Evolutionary conservation across 352 stramenopile species (phyloP).

Genomic region (Pythium diclinum): DNA sequence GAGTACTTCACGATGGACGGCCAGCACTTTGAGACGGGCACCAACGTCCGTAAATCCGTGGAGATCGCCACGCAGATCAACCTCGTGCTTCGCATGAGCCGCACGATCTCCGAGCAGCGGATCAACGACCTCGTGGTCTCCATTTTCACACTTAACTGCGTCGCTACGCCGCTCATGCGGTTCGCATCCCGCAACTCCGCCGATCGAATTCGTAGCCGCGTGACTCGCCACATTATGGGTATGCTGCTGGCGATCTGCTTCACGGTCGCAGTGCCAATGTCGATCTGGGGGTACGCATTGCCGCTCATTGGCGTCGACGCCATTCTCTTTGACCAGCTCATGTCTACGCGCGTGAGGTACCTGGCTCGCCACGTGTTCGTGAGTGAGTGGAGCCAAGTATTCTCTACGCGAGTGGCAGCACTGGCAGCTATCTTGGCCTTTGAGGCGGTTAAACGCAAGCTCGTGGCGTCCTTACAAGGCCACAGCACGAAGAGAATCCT

Average conservation of each 20-base stretch:
- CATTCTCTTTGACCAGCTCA: constrained; percentile 11
- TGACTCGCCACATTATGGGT: constrained; percentile 6
- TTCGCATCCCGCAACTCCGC: constrained; percentile 3
- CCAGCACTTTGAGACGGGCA: constrained; percentile 12
- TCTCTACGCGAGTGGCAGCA: constrained; percentile 8
- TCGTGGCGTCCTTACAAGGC: not conserved
- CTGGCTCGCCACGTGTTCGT: constrained; percentile 8
- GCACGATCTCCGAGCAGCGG: not conserved
- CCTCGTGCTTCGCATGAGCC: constrained; percentile 12
- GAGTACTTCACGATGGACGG: constrained; percentile 18
- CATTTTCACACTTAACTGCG: constrained; percentile 12
- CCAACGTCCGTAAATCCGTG: constrained; percentile 15
- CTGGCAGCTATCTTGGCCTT: constrained; percentile 10
- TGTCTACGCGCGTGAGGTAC: constrained; percentile 4
- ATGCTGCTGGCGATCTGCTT: constrained; percentile 11
- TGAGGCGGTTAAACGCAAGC: constrained; percentile 13
- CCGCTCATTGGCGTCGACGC: not conserved
- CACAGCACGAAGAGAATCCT: not conserved
- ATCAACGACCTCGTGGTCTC: constrained; percentile 15
- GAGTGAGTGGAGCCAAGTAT: constrained; percentile 6
- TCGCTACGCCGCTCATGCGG: constrained; percentile 9
- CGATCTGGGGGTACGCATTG: constrained; percentile 8
- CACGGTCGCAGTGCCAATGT: constrained; percentile 7
- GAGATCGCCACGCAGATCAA: constrained; percentile 18
- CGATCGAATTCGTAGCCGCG: not conserved